Conservation (phyloP, 371 early-diverging fungal genomes). For the Mortierella polycephala region DNA sequence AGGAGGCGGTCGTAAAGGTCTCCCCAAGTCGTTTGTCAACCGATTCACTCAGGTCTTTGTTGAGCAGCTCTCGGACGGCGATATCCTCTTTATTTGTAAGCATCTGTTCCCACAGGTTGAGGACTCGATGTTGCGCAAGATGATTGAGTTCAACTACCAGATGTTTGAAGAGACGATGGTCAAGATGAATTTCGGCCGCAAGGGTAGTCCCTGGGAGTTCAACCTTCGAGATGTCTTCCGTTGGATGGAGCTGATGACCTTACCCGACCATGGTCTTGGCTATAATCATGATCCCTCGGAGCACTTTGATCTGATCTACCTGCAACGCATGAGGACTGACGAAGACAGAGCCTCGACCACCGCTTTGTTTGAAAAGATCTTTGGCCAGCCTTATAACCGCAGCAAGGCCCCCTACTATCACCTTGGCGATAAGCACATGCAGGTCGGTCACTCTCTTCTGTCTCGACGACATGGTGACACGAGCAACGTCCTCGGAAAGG, state of each 20-base stretch:
- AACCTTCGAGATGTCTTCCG: conserved; percentile 97
- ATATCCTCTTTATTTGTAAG: conserved; percentile 82
- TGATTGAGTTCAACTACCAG: conserved; percentile 89
- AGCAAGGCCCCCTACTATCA: conserved; percentile 58
- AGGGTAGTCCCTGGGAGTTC: conserved; percentile 98
- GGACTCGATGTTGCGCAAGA: conserved; percentile 61
- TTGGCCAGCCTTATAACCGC: conserved; percentile 62
- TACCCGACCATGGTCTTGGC: conserved; percentile 54
- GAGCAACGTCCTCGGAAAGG: conserved; percentile 56
- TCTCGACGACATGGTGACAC: conserved; percentile 58
- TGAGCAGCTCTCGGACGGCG: conserved; percentile 80
- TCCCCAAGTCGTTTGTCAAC: conserved; percentile 98
- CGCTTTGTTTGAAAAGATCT: conserved; percentile 73
- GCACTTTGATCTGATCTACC: conserved; percentile 83
- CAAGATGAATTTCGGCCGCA: conserved; percentile 79
- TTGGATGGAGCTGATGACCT: conserved; percentile 87
- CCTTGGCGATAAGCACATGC: conserved; percentile 56
- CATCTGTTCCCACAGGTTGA: conserved; percentile 75
- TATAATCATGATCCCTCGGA: conserved; percentile 69
- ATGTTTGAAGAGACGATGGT: conserved; percentile 90
- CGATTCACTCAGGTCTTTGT: conserved; percentile 97
- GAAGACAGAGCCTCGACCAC: conserved; percentile 80
- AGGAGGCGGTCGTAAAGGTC: conserved; percentile 98
- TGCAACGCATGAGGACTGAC: conserved; percentile 88
- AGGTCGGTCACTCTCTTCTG: conserved; percentile 78